These are phyloP conservation scores for Emericellopsis cladophorae DNA, from an alignment of 2,329 filamentous ascomycete genomes.

Conservation along the genomic window DNA sequence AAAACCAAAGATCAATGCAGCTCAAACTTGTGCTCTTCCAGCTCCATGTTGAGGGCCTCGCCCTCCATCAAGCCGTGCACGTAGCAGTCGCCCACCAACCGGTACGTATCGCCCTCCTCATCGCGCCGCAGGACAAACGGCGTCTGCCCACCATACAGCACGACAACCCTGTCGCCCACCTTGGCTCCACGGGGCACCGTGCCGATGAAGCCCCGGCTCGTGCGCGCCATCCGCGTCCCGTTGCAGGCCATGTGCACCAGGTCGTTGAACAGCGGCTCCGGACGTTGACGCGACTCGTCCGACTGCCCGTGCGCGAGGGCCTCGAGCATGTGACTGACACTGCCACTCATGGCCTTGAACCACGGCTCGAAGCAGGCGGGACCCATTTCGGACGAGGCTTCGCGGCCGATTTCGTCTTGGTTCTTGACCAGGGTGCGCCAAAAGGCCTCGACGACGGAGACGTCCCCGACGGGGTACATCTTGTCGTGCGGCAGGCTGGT, in stretches of 20 bases:
- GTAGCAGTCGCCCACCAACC: constrained; percentile 13
- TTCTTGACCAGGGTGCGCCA: constrained; percentile 5
- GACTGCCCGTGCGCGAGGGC: constrained; percentile 2
- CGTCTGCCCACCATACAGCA: constrained; percentile 6
- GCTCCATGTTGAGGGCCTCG: constrained; percentile 13
- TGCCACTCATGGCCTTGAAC: constrained; percentile 2
- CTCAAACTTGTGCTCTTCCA: constrained; percentile 14
- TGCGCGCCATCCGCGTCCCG: constrained; percentile 4
- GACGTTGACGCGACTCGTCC: not conserved
- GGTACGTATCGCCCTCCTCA: not conserved
- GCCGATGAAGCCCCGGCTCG: constrained; percentile 3
- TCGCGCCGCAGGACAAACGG: constrained; percentile 6
- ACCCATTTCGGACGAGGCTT: not conserved
- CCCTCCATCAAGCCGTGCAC: constrained; percentile 23
- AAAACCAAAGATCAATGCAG: not conserved
- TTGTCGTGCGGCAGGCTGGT: constrained; percentile 1
- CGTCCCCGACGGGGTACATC: constrained; percentile 1
- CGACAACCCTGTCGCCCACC: constrained; percentile 4
- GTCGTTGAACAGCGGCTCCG: constrained; percentile 5
- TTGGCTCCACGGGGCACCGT: constrained; percentile 2
- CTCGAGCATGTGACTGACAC: constrained; percentile 3
- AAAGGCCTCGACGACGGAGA: constrained; percentile 4
- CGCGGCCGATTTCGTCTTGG: constrained; percentile 1
- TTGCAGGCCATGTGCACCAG: constrained; percentile 3
- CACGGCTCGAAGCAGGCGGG: constrained; percentile 4